These are phyloP conservation scores for Pisolithus albus DNA, from an alignment of 768 basidiomycete species.

Conservation along the genomic window DNA sequence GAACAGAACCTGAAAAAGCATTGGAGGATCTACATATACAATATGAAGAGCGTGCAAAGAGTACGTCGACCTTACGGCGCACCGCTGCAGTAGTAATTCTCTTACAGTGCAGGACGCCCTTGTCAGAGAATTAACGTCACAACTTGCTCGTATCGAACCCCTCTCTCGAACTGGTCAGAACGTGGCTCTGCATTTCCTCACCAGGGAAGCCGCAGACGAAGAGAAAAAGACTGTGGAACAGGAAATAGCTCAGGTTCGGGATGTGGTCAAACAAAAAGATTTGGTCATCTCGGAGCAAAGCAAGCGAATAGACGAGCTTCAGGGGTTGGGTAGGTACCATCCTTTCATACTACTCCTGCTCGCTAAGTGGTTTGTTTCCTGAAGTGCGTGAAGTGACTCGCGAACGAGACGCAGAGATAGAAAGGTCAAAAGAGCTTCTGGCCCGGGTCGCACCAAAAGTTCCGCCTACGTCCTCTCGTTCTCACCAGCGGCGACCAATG, in stretches of 20 bases:
- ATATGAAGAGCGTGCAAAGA: slow-evolving; percentile 45
- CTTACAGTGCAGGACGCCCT: slow-evolving; percentile 49
- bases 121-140: slow-evolving; percentile 41
- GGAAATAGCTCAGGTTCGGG: slow-evolving; percentile 40
- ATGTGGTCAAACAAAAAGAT: slow-evolving; percentile 38
- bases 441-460: slow-evolving; percentile 37
- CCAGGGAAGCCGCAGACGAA: slow-evolving; percentile 66
- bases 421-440: slow-evolving; percentile 40
- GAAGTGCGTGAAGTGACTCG: slow-evolving; percentile 45
- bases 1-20: slow-evolving; percentile 59
- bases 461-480: slow-evolving; percentile 31
- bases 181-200: slow-evolving; percentile 57
- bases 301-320: slow-evolving; percentile 38
- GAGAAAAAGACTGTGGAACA: slow-evolving; percentile 51
- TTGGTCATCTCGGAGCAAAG: slow-evolving; percentile 37
- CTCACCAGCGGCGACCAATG: slow-evolving; percentile 30
- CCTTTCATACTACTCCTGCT: neutral
- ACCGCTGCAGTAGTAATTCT: slow-evolving; percentile 1
- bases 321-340: slow-evolving; percentile 41
- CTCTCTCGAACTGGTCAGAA: slow-evolving; percentile 43
- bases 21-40: slow-evolving; percentile 42
- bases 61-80: slow-evolving; percentile 29
- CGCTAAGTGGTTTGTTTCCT: slow-evolving; percentile 1
- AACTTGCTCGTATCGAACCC: slow-evolving; percentile 50
- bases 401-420: slow-evolving; percentile 60